Evolutionary conservation across 2,329 filamentous ascomycete genomes (phyloP).

Genomic region (Xylariaceae sp.): DNA sequence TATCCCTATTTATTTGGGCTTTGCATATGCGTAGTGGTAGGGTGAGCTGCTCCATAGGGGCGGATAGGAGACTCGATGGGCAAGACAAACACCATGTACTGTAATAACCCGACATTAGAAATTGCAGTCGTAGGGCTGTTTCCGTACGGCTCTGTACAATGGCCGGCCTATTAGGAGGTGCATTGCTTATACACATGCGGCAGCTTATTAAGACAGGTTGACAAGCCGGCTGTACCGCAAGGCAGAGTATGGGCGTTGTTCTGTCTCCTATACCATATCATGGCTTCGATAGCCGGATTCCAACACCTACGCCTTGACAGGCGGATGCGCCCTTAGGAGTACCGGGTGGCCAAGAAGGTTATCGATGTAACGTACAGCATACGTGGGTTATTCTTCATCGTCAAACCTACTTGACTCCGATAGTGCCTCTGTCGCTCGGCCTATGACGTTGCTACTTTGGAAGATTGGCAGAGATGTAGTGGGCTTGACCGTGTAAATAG

Average conservation of each 20-base stretch:
- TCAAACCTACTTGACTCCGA: conserved; percentile 18
- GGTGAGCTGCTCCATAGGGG: too few relatives aligned
- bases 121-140: too few relatives aligned
- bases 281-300: conserved; percentile 11
- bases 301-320: conserved; percentile 1
- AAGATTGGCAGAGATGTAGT: conserved; percentile 14
- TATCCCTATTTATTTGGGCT: conserved; percentile 6
- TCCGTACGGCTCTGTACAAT: too few relatives aligned
- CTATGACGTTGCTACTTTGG: conserved; percentile 15
- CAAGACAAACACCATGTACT: neutral
- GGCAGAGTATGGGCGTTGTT: conserved; percentile 22
- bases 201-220: conserved; percentile 19
- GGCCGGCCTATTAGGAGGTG: conserved; percentile 12
- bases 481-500: conserved; percentile 5
- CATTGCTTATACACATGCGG: conserved; percentile 10
- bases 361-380: conserved; percentile 6
- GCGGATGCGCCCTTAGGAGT: conserved; percentile 9
- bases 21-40: conserved; percentile 4
- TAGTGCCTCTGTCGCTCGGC: conserved; percentile 9
- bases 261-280: neutral
- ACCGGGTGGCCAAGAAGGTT: conserved; percentile 1
- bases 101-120: conserved; percentile 15
- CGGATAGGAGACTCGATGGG: too few relatives aligned
- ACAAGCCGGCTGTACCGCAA: conserved; percentile 22
- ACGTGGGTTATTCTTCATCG: neutral